Base-by-base conservation (phyloP, 192 early-diverging fungal species). In the Podila verticillata region DNA sequence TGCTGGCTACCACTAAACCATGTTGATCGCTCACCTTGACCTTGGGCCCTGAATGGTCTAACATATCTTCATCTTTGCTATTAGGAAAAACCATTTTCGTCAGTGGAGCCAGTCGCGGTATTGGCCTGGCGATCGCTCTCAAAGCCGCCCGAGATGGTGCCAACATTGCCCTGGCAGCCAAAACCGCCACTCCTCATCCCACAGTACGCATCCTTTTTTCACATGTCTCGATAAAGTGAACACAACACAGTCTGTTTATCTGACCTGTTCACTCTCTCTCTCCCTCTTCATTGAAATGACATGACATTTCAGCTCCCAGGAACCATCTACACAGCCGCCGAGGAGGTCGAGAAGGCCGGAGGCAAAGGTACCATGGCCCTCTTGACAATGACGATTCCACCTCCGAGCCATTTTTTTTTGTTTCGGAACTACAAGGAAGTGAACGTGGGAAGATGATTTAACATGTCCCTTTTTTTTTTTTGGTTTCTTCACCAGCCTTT, bases 291-390 rank as follows among this genome's bases (percentile, higher is more conserved):
- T 20, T 19, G 17, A 7, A 26, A n/a, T 5, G 5, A 2, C 51
- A 19, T 48, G 3, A 19, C 15, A 48, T 32, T 28, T 13, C 75
- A 92, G 87, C 90, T 96, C 8, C 93, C 93, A 8, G 95, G 95
- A 66, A 96, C 95, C 1, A 94, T 96, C 68, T 92, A 88, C 82
- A 88, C 90, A 20, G 91, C 93, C 22, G 95, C 94, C 31, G 81
- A 87, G 59, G 92, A 89, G 48, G 91, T 96, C 51, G 89, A 92
- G 65, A 79, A 83, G 34, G 89, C 89, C 1, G 94, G 95, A 51
- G 93, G 93, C 69, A 87, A 88, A 64, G 84, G 84, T 82, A 66
- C 39, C 5, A 26, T 32, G 57, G 26, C n/a, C 30, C 39, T 17
- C 39, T 36, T 44, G n/a, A n/a, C 39, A 44, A 44, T 34, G 6